These are phyloP conservation scores for Candida tropicalis DNA, from an alignment of 1,139 yeast genomes.

Conservation along the genomic window DNA sequence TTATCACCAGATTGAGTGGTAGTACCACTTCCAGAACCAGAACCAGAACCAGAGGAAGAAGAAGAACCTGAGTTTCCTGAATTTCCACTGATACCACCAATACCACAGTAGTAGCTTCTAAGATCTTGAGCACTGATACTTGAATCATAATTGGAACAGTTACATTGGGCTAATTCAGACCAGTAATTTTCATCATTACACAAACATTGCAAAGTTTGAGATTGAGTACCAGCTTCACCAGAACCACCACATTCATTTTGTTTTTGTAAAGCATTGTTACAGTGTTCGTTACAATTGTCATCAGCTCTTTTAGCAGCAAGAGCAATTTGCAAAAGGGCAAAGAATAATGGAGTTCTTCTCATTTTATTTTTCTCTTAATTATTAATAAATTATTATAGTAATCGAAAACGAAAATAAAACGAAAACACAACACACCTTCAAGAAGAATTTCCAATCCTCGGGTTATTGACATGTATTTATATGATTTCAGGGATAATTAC, in stretches of 20 bases:
- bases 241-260: slow-evolving; percentile 5
- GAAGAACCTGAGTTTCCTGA: slow-evolving; percentile 1
- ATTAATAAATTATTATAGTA: too few relatives aligned
- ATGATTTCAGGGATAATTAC: background rate
- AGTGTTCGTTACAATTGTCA: slow-evolving; percentile 5
- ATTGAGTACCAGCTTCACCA: slow-evolving; percentile 4
- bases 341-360: slow-evolving; percentile 6
- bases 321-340: slow-evolving; percentile 7
- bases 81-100: slow-evolving; percentile 4
- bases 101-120: slow-evolving; percentile 4
- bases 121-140: slow-evolving; percentile 3
- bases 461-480: background rate
- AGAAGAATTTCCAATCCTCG: too few relatives aligned
- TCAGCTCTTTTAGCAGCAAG: slow-evolving; percentile 7
- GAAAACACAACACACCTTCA: too few relatives aligned
- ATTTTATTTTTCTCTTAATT: background rate
- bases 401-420: background rate
- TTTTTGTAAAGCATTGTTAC: slow-evolving; percentile 1
- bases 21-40: slow-evolving; percentile 1
- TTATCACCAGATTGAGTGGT: slow-evolving; percentile 3
- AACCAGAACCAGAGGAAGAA: background rate
- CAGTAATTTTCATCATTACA: slow-evolving; percentile 5
- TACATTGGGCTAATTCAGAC: slow-evolving; percentile 7
- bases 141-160: slow-evolving; percentile 4
- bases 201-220: slow-evolving; percentile 5